phyloP scores from a whole-genome alignment of 345 rosid species.

The Salix koriyanagi region DNA sequence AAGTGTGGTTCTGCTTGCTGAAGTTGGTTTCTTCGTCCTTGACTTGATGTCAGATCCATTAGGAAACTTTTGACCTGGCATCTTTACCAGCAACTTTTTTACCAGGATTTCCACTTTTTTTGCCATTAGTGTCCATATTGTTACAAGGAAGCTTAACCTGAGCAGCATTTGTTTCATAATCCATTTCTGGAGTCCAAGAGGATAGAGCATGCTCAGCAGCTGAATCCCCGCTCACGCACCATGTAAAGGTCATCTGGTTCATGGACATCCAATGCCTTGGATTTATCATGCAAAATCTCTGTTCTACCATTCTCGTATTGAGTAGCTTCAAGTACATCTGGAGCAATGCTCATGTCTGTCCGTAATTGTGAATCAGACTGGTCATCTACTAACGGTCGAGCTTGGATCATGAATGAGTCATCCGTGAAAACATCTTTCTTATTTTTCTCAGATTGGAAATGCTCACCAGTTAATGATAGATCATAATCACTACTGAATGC shows the following conservation, averaged over 20 bases:
- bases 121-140: slow-evolving; percentile 22
- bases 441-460: slow-evolving; percentile 24
- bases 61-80: slow-evolving; percentile 42
- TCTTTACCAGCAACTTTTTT: slow-evolving; percentile 44
- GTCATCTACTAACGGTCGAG: slow-evolving; percentile 40
- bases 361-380: slow-evolving; percentile 41
- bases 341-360: slow-evolving; percentile 61
- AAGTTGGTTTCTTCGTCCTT: slow-evolving; percentile 51
- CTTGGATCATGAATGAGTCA: slow-evolving; percentile 89
- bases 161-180: slow-evolving; percentile 43
- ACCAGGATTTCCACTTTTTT: slow-evolving; percentile 31
- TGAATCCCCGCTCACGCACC: slow-evolving; percentile 76
- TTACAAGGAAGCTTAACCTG: slow-evolving; percentile 33
- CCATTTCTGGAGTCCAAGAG: slow-evolving; percentile 80
- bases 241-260: slow-evolving; percentile 96
- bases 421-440: slow-evolving; percentile 54
- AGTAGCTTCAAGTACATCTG: slow-evolving; percentile 45
- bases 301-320: slow-evolving; percentile 35
- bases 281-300: slow-evolving; percentile 30
- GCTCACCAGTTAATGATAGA: slow-evolving; percentile 34
- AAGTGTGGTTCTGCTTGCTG: slow-evolving; percentile 52
- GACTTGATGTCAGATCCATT: slow-evolving; percentile 45
- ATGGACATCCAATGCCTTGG: slow-evolving; percentile 18
- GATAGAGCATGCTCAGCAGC: slow-evolving; percentile 34
- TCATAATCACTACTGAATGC: slow-evolving; percentile 41